These are phyloP conservation scores for Ambrosiella xylebori DNA, from an alignment of 2,329 filamentous ascomycete species.

Conservation along the genomic window DNA sequence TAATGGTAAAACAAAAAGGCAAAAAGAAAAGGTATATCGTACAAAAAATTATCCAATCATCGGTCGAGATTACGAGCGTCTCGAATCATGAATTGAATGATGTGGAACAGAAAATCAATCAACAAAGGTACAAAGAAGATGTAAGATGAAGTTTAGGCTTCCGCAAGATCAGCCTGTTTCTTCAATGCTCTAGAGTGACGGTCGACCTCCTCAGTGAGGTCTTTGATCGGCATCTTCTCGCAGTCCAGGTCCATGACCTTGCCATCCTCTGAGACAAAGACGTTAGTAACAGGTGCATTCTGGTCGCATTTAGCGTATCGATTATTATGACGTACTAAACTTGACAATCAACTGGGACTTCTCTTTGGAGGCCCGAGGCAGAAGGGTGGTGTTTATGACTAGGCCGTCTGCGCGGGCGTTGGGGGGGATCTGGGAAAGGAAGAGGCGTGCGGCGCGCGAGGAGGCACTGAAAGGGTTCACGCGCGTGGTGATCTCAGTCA, in stretches of 20 bases:
- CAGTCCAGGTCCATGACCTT: conserved; percentile 74
- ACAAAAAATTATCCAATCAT: neutral
- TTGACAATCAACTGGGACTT: conserved; percentile 57
- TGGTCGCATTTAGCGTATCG: neutral
- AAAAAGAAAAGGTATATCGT: neutral
- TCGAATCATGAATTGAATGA: neutral
- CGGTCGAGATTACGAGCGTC: neutral
- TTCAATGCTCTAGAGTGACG: conserved; percentile 70
- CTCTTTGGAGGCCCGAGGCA: conserved; percentile 53
- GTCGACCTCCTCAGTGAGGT: conserved; percentile 76
- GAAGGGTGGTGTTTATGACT: conserved; percentile 58
- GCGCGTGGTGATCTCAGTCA: conserved; percentile 66
- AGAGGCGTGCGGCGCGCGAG: conserved; percentile 70
- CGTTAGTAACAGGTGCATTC: conserved; percentile 12
- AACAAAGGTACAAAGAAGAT: neutral
- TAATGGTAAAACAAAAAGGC: neutral
- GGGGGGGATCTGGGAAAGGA: conserved; percentile 71
- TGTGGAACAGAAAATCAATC: neutral
- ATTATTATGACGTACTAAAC: conserved; percentile 49
- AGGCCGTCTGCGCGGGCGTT: conserved; percentile 57
- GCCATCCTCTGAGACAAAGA: conserved; percentile 54
- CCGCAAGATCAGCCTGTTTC: conserved; percentile 62
- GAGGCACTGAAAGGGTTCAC: conserved; percentile 82
- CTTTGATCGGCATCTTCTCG: conserved; percentile 66
- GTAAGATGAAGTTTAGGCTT: conserved; percentile 18